Evolutionary conservation across 257 asterid genomes (phyloP), one percentile per base, ranked within the genome.

Genomic region (Nicotiana noctiflora): DNA sequence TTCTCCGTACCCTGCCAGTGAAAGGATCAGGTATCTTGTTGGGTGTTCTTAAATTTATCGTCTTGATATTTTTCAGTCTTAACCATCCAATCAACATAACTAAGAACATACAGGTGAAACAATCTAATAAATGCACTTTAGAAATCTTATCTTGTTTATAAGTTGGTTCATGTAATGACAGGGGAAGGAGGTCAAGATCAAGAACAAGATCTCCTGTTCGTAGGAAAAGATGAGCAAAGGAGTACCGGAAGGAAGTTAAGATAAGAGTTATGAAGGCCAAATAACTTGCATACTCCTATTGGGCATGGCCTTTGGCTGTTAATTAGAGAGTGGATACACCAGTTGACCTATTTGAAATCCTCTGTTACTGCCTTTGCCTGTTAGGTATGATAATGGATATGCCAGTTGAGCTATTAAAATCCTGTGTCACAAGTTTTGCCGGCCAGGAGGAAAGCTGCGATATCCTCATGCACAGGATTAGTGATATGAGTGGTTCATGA

Each of bases 1-100:
- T 90, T 93, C 94, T 86, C 93, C 97, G 88, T 90, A 90, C 90
- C 88, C 97, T 92, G 91, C 97, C 92, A 92, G 90, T 88, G 98
- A 93, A 89, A 87, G 86, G 61, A 86, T 90, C 89, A 93, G 98
- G 98, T 95, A 95, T 82, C 82, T 79, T 86, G 72, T 84, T 74
- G 23, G 67, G 79, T 66, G 79, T 82, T 74, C 67, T 72, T 85
- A 23, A 49, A 59, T 77, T 82, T 32, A 44, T 27, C 25, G 72
- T 81, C 84, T 83, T 84, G 82, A 51, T 83, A 67, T 52, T 66
- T 81, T 68, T 81, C 56, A 57, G 82, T 49, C 32, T 83, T 64
- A 57, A 78, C 81, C 80, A 75, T 31, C 85, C 83, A 79, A 40
- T 81, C 84, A 81, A 79, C 85, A 62, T 84, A 53, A 23, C 83